These are phyloP conservation scores for Flaveria robusta DNA, from an alignment of 129 eudicot genomes.

Conservation along the genomic window DNA sequence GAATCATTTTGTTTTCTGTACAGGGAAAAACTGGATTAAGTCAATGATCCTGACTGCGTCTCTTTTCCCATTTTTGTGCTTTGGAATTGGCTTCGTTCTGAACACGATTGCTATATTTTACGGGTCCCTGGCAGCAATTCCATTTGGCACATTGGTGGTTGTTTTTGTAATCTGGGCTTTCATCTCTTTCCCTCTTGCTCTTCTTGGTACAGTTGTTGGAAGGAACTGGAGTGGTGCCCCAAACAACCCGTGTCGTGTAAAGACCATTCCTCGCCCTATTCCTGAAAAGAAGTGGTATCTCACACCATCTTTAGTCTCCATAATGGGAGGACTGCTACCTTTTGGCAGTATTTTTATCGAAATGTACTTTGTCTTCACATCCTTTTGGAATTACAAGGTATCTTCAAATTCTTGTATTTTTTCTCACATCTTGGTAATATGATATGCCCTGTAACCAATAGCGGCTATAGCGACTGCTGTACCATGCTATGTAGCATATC, in stretches of 20 bases:
- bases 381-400: slow-evolving; percentile 95
- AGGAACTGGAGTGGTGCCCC: slow-evolving; percentile 92
- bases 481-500: no score
- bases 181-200: slow-evolving; percentile 80
- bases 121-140: slow-evolving; percentile 84
- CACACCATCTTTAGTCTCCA: slow-evolving; percentile 71
- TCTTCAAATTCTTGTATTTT: not conserved
- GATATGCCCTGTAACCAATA: no score
- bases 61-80: slow-evolving; percentile 78
- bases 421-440: not conserved
- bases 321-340: slow-evolving; percentile 85
- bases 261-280: slow-evolving; percentile 88
- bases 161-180: slow-evolving; percentile 83
- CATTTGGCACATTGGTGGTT: slow-evolving; percentile 83
- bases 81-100: slow-evolving; percentile 69
- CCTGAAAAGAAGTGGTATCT: slow-evolving; percentile 93
- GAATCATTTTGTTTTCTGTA: not conserved
- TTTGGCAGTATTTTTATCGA: slow-evolving; percentile 85
- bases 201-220: slow-evolving; percentile 86
- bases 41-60: slow-evolving; percentile 84
- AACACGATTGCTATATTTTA: slow-evolving; percentile 82
- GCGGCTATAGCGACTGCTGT: no score
- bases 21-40: slow-evolving; percentile 85
- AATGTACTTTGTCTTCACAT: slow-evolving; percentile 91
- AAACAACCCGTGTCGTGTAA: slow-evolving; percentile 87